Base-by-base conservation (phyloP, 1,284 basidiomycete genomes). In the Leccinum subfulvum region DNA sequence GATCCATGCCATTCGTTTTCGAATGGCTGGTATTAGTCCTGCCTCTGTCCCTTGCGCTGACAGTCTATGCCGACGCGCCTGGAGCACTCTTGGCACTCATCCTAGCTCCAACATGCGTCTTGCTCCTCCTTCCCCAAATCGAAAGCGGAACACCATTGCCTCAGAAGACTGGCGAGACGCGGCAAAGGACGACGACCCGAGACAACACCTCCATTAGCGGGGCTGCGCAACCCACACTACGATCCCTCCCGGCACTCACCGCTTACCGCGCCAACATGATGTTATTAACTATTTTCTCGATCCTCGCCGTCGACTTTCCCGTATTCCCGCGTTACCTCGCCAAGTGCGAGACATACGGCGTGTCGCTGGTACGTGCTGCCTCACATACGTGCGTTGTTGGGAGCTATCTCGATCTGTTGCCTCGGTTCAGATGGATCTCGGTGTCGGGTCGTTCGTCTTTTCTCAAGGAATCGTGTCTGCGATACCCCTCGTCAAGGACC, bases 201-300 rank as follows among this genome's bases (percentile, higher is more conserved):
- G 64, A 64, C 26, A 60, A 37, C 33, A 23, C 47, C 23, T 4
- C 16, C 60, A 13, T 59, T 64, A 16, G 65, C 37, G 52, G 64
- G 52, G 64, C 18, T 14, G 3, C 55, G 9, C 58, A 39, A 37
- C 59, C 33, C 70, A 83, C 37, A 65, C 77, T 70, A 30, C 58
- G 60, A 11, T 82, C 81, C 0, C 74, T 92, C 21, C 83, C 90
- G 0, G 90, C 94, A 56, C 76, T 99, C 61, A 93, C 95, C 8
- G 87, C 91, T 0, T 99, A 97, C 74, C 83, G 97, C 56, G 88
- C 95, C 2, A 94, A 98, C 73, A 96, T 98, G 94, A 91, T 99
- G 83, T 78, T 98, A 37, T 87, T 99, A 82, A 98, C 97, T 0
- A 79, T 91, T 49, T 82, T 97, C 52, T 90, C 89, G 47, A 99